Conservation (phyloP, 2,329 filamentous ascomycete genomes). For the Penicillium sp. region DNA sequence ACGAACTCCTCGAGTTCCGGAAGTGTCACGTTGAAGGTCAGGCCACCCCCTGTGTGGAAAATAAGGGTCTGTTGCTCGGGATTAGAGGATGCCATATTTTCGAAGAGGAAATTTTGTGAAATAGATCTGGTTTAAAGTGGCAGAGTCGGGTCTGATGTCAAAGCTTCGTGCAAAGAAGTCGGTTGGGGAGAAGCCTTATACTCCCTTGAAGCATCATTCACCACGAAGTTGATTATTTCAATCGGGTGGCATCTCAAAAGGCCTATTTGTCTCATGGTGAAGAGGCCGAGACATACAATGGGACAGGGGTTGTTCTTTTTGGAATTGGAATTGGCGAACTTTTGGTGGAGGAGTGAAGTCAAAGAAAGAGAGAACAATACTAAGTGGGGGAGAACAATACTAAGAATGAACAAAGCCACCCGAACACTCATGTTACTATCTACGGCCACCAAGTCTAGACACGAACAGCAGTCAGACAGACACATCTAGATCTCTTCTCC, state of each 20-base stretch:
- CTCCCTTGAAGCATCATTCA: background rate
- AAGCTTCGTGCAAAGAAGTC: background rate
- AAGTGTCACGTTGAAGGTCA: slow-evolving; percentile 43
- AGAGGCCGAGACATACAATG: slow-evolving; percentile 32
- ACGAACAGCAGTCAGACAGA: background rate
- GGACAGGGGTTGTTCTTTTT: slow-evolving; percentile 3
- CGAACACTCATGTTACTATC: background rate
- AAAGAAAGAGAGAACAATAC: slow-evolving; percentile 25
- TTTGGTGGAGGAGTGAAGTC: background rate
- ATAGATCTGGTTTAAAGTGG: background rate
- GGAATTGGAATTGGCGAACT: background rate
- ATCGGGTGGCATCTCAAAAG: background rate
- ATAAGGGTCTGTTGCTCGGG: slow-evolving; percentile 46
- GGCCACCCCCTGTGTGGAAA: slow-evolving; percentile 48
- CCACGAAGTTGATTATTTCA: background rate
- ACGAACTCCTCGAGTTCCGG: slow-evolving; percentile 46
- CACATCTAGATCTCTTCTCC: background rate
- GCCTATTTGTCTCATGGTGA: background rate
- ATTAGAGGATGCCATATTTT: slow-evolving; percentile 10
- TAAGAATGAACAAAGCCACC: slow-evolving; percentile 15
- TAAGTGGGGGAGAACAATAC: slow-evolving; percentile 28
- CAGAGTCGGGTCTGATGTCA: background rate
- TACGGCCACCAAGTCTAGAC: background rate
- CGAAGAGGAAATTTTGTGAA: background rate
- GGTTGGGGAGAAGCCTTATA: background rate